A percentile compares a stretch with the other conserved stretches of the same genome.
These are phyloP conservation scores for Ensete glaucum DNA, from an alignment of 176 grass and related monocot genomes.

Conservation along the genomic window DNA sequence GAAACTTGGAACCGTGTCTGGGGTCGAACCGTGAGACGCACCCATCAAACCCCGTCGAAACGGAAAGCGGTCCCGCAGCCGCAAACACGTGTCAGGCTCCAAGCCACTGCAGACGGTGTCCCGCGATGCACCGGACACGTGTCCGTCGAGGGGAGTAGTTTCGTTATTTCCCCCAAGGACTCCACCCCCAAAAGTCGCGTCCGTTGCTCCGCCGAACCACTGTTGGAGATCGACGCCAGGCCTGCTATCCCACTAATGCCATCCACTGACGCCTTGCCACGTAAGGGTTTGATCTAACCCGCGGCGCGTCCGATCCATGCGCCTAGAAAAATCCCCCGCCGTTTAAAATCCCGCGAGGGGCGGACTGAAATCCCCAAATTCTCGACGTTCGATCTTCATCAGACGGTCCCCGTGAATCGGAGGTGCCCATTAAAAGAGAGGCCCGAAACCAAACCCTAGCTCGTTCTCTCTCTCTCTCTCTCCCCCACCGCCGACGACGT, in stretches of 20 bases:
- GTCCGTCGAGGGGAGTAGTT: not conserved
- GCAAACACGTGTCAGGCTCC: not conserved
- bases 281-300: not conserved
- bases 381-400: slow-evolving; percentile 3
- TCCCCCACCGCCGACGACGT: slow-evolving; percentile 11
- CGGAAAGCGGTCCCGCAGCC: no score
- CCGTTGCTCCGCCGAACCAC: not conserved
- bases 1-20: no score
- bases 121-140: not conserved
- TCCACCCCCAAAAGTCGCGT: not conserved
- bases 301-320: not conserved
- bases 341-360: not conserved
- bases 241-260: no score
- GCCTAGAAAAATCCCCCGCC: not conserved
- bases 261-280: not conserved
- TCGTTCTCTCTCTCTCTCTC: not conserved
- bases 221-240: not conserved
- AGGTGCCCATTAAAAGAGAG: not conserved
- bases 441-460: slow-evolving; percentile 28
- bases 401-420: not conserved
- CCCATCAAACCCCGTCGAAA: no score
- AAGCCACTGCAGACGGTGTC: not conserved
- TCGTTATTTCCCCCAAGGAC: not conserved
- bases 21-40: no score
- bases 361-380: not conserved